Conservation (phyloP, 1,139 yeast species). For the Debaryomycetaceae sp. region DNA sequence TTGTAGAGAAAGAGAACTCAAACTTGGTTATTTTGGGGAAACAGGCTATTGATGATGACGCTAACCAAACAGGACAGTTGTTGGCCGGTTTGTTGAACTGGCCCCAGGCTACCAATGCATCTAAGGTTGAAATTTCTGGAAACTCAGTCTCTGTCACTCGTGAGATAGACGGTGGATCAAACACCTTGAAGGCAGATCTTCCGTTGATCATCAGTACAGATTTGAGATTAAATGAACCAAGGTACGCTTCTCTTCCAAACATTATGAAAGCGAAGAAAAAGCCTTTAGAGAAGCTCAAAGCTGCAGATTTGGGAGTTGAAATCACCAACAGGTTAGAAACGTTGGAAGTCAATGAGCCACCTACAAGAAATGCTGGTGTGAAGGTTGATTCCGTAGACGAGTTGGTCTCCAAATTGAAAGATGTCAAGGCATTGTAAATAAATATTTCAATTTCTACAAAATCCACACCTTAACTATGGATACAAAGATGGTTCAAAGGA, state of each 20-base stretch:
- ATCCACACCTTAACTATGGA: too few relatives aligned
- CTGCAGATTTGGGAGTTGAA: constrained; percentile 71
- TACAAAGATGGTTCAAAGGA: too few relatives aligned
- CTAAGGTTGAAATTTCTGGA: constrained; percentile 70
- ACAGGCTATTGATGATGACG: constrained; percentile 94
- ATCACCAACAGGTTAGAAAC: constrained; percentile 63
- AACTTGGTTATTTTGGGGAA: constrained; percentile 88
- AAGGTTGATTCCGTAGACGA: constrained; percentile 82
- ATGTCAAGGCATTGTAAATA: constrained; percentile 45
- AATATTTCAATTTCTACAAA: too few relatives aligned
- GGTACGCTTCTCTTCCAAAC: constrained; percentile 90
- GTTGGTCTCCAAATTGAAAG: constrained; percentile 74
- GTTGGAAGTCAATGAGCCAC: constrained; percentile 80
- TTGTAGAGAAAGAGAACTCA: constrained; percentile 67
- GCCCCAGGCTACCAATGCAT: constrained; percentile 98
- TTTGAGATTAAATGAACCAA: constrained; percentile 88
- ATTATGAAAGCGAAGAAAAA: constrained; percentile 98
- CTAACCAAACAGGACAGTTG: constrained; percentile 97
- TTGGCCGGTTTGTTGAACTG: constrained; percentile 90
- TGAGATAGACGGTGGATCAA: constrained; percentile 95
- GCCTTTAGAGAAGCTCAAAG: constrained; percentile 71
- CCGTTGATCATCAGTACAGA: constrained; percentile 92
- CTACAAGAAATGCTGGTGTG: constrained; percentile 75
- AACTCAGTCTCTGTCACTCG: constrained; percentile 73
- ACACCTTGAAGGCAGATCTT: constrained; percentile 70